Conservation (phyloP, 2,329 filamentous ascomycete genomes). For the Penicillium sp. region DNA sequence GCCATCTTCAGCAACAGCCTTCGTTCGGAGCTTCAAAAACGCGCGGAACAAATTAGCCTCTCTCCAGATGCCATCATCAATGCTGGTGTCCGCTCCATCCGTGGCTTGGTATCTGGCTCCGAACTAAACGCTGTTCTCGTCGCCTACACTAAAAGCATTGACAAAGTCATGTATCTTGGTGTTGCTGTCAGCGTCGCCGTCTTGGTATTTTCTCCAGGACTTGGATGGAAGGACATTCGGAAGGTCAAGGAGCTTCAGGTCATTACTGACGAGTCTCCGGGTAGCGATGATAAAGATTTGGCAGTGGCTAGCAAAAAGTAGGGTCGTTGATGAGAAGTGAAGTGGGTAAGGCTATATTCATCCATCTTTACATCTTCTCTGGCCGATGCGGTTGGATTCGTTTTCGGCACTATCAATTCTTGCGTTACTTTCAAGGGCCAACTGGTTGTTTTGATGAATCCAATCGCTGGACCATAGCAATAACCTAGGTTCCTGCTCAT, state of each 20-base stretch:
- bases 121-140: constrained; percentile 25
- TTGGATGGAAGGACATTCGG: constrained; percentile 32
- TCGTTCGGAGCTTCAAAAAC: constrained; percentile 16
- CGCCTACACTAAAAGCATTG: constrained; percentile 29
- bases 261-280: constrained; percentile 7
- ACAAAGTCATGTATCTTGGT: constrained; percentile 31
- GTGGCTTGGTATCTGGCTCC: constrained; percentile 22
- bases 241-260: constrained; percentile 21
- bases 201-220: constrained; percentile 24
- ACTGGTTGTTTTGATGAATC: too few species aligned
- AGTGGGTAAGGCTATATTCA: neutral
- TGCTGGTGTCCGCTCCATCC: constrained; percentile 26
- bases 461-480: too few species aligned
- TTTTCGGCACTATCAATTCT: too few species aligned
- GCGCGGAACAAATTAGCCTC: constrained; percentile 13
- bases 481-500: too few species aligned
- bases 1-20: constrained; percentile 29
- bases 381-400: too few species aligned
- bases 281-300: neutral
- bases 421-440: too few species aligned
- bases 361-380: neutral
- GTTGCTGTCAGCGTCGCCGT: constrained; percentile 21
- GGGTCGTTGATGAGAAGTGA: neutral
- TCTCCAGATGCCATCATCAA: constrained; percentile 22
- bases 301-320: neutral